Percentiles rank a stretch among this genome's conserved stretches.
These are phyloP conservation scores for Diplocarpon mali DNA, from an alignment of 2,329 filamentous ascomycete species.

Conservation along the genomic window DNA sequence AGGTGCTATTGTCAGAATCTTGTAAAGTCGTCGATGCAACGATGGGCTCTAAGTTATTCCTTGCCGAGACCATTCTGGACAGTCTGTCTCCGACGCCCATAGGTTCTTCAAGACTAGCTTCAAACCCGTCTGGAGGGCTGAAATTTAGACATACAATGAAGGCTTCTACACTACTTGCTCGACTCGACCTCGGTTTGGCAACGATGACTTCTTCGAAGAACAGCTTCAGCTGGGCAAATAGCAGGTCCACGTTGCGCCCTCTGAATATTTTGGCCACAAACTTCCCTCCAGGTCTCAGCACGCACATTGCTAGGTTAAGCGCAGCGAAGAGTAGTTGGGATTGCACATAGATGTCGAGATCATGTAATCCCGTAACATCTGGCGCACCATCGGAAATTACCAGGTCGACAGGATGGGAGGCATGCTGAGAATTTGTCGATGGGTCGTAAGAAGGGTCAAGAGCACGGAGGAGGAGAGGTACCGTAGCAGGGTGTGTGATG, in stretches of 20 bases:
- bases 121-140: conserved; percentile 64
- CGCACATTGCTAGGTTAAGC: conserved; percentile 83
- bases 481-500: conserved; percentile 93
- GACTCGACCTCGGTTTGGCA: conserved; percentile 84
- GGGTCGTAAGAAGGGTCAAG: conserved; percentile 62
- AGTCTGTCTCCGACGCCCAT: conserved; percentile 53
- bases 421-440: conserved; percentile 36
- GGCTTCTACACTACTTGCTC: conserved; percentile 93
- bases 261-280: conserved; percentile 98
- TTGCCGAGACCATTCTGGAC: conserved; percentile 37
- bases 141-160: conserved; percentile 95
- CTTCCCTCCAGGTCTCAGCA: conserved; percentile 83
- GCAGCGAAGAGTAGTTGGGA: conserved; percentile 91
- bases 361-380: conserved; percentile 92
- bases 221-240: conserved; percentile 86
- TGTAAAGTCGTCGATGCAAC: conserved; percentile 36
- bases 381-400: conserved; percentile 93
- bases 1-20: conserved; percentile 33
- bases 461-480: conserved; percentile 76
- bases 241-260: conserved; percentile 85
- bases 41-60: conserved; percentile 31
- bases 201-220: conserved; percentile 83
- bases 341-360: conserved; percentile 97
- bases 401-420: conserved; percentile 74
- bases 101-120: conserved; percentile 63